Evolutionary conservation across 1,139 yeast genomes (phyloP).

Genomic region (Wickerhamiella pararugosa): DNA sequence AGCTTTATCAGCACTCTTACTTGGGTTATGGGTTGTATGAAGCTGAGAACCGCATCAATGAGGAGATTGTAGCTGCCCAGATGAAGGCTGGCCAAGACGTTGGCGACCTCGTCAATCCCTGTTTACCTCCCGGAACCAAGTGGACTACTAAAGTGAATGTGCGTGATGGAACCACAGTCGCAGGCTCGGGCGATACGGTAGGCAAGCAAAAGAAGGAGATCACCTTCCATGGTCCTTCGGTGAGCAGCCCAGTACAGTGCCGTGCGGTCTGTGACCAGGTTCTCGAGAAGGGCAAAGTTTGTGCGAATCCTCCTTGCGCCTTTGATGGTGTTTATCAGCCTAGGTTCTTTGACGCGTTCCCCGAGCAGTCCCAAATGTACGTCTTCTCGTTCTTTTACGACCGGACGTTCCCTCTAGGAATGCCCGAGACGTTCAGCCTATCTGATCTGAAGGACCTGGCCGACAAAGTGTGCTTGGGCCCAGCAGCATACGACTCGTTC

Average conservation of each 20-base stretch:
- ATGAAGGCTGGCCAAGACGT: constrained; percentile 10
- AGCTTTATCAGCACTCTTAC: constrained; percentile 88
- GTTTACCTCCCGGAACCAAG: constrained; percentile 65
- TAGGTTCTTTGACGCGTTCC: constrained; percentile 61
- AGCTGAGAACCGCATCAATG: constrained; percentile 73
- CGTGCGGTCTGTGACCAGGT: constrained; percentile 68
- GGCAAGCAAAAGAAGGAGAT: constrained; percentile 31
- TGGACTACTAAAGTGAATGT: constrained; percentile 41
- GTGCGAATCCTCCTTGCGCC: constrained; percentile 71
- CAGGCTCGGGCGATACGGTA: constrained; percentile 10
- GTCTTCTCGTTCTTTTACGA: constrained; percentile 92
- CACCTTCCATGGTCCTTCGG: constrained; percentile 58
- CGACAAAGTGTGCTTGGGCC: constrained; percentile 72
- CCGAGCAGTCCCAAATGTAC: constrained; percentile 55
- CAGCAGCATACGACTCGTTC: constrained; percentile 51
- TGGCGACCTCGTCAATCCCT: constrained; percentile 41
- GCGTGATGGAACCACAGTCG: constrained; percentile 29
- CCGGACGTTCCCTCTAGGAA: constrained; percentile 81
- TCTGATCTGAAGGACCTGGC: constrained; percentile 75
- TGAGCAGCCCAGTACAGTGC: constrained; percentile 60
- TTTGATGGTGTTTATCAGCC: constrained; percentile 98
- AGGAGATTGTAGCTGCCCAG: constrained; percentile 21
- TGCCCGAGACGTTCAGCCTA: constrained; percentile 80
- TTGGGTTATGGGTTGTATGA: constrained; percentile 91
- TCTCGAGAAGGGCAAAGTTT: constrained; percentile 66